Evolutionary conservation across 306 rosid species (phyloP).

Genomic region (Purshia tridentata): DNA sequence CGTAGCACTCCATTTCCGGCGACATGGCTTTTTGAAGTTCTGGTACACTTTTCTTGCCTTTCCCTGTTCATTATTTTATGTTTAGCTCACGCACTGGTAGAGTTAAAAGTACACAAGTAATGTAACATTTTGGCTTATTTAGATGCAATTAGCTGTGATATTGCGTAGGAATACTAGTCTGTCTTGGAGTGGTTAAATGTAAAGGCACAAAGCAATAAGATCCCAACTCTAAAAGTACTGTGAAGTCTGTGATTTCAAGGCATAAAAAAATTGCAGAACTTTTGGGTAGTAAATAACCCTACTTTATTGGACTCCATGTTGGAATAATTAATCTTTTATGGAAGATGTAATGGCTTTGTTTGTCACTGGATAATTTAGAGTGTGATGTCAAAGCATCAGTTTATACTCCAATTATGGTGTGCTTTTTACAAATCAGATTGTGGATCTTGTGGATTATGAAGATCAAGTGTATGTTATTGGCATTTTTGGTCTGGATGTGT

Average conservation of each 20-base stretch:
- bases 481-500: not conserved
- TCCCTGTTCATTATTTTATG: slow-evolving; percentile 7
- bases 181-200: not conserved
- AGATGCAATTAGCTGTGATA: not conserved
- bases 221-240: not conserved
- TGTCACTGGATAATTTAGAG: not conserved
- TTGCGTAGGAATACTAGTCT: not conserved
- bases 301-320: slow-evolving; percentile 5
- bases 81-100: not conserved
- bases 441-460: not conserved
- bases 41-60: slow-evolving; percentile 46
- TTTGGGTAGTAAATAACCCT: not conserved
- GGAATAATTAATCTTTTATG: not conserved
- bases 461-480: slow-evolving; percentile 13
- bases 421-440: not conserved
- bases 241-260: not conserved
- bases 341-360: slow-evolving; percentile 8
- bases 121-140: not conserved
- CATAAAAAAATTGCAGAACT: not conserved
- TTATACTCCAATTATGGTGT: not conserved
- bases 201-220: not conserved
- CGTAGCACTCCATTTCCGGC: slow-evolving; percentile 82
- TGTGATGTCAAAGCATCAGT: not conserved
- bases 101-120: not conserved
- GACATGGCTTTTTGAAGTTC: slow-evolving; percentile 95